Conservation (phyloP, 192 early-diverging fungal species). For the Allomyces macrogynus region DNA sequence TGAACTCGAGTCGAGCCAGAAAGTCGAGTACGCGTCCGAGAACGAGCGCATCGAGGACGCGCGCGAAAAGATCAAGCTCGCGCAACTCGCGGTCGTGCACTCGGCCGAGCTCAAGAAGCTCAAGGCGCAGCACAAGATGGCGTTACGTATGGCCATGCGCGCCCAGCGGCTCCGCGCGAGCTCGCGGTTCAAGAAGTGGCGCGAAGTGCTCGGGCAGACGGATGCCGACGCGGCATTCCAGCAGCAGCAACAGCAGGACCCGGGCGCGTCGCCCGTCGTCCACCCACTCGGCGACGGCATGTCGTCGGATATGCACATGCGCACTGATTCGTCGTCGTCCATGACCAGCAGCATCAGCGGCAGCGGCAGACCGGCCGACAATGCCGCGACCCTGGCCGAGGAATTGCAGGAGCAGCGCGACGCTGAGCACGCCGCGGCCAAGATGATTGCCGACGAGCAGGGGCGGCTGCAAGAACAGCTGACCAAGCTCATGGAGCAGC, state of each 20-base stretch:
- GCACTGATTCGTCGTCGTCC: no score
- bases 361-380: no score
- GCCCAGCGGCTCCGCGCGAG: no score
- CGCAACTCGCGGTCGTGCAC: background rate
- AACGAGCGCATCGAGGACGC: conserved; percentile 8
- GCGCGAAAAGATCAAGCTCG: conserved; percentile 6
- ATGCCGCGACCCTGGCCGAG: background rate
- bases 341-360: no score
- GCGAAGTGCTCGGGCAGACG: background rate
- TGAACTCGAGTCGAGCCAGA: conserved; percentile 7
- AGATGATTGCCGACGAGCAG: background rate
- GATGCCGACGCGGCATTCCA: no score
- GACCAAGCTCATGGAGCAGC: background rate
- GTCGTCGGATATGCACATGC: no score
- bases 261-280: no score
- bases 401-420: background rate
- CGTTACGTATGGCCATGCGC: background rate
- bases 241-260: no score
- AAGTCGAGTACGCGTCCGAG: conserved; percentile 11
- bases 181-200: background rate
- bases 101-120: background rate
- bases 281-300: no score
- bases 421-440: background rate
- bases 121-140: background rate
- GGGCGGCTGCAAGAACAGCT: background rate